Evolutionary conservation across 2,329 filamentous ascomycete genomes (phyloP), one percentile per base, ranked within the genome.

Genomic region (Alternaria gansuensis): DNA sequence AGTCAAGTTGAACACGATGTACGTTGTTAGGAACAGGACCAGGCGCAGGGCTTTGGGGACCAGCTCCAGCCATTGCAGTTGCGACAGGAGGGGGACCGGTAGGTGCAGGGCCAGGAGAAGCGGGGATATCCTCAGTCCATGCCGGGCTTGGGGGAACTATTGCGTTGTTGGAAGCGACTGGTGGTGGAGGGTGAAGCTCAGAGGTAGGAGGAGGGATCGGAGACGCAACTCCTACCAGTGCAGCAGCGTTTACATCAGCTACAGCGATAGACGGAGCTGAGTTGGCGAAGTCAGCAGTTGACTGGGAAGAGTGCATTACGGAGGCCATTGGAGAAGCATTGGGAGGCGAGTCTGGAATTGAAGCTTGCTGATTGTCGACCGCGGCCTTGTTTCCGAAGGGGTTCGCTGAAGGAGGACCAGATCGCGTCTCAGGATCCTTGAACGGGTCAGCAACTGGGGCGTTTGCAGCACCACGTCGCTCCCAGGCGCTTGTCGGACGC

Each of bases 1-100:
- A 99, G 77, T 97, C 93, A 67, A 98, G 87, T 77, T 97, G 92
- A 33, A 98, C 92, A 63, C 95, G 92, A 78, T 98, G 90, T 54
- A 98, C 93, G 65, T 91, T 88, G 72, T 82, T 83, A 17, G 78
- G 66, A 51, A 57, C 64, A 44, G 75, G 64, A 62, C 49, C 64
- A 34, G 73, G 61, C 58, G 69, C 74, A 23, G 88, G 86, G 17
- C 86, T 87, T 55, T 85, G 87, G 43, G 86, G 86, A 50, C 85
- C 85, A 11, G 85, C 86, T 66, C 88, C 88, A 41, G 85, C 87
- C 10, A 83, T 84, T 41, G 85, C 86, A 37, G 72, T 80, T 49
- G 85, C 86, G 33, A 74, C 79, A 36, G 77, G 79, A 24, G 74
- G 70, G 54, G 80, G 65, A 51, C 74, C 75, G 31, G 67, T 70